Evolutionary conservation across 2,329 filamentous ascomycete species (phyloP).

Genomic region (Volutella citrinella): DNA sequence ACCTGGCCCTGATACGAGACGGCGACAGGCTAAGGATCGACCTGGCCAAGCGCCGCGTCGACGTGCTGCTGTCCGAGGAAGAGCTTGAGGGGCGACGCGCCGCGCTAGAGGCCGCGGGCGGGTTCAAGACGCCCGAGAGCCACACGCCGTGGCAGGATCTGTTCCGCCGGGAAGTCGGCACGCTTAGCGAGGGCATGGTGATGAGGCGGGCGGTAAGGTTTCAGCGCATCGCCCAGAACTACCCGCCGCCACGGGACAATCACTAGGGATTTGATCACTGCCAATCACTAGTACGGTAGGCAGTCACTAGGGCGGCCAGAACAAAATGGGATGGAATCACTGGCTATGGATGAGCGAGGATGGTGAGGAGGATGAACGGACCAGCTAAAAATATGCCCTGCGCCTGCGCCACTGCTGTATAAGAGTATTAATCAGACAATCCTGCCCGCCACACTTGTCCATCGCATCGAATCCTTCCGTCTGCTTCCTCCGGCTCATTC

Average conservation of each 20-base stretch:
- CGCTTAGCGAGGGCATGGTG: slow-evolving; percentile 46
- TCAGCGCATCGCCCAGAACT: slow-evolving; percentile 34
- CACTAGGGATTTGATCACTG: too few species aligned
- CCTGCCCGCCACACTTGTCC: too few species aligned
- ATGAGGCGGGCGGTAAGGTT: slow-evolving; percentile 43
- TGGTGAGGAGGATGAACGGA: too few species aligned
- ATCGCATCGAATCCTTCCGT: too few species aligned
- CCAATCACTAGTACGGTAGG: too few species aligned
- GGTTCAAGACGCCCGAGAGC: slow-evolving; percentile 37
- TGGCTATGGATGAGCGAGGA: too few species aligned
- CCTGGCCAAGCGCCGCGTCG: slow-evolving; percentile 44
- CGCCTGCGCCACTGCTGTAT: too few species aligned
- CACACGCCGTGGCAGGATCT: slow-evolving; percentile 51
- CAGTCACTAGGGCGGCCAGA: too few species aligned
- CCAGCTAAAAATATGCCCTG: too few species aligned
- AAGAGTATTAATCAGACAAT: too few species aligned
- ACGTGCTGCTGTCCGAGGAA: slow-evolving; percentile 41
- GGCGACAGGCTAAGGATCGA: slow-evolving; percentile 50
- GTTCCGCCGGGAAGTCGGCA: slow-evolving; percentile 43
- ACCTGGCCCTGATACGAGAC: slow-evolving; percentile 47
- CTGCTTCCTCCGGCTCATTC: too few species aligned
- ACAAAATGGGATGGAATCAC: too few species aligned
- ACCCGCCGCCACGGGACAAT: background rate
- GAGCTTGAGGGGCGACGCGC: slow-evolving; percentile 41
- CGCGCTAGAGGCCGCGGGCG: slow-evolving; percentile 34